Percentiles rank a stretch among this genome's conserved stretches.
phyloP scores from a whole-genome alignment of 2,329 filamentous ascomycete genomes.

The Xylariaceae sp. region DNA sequence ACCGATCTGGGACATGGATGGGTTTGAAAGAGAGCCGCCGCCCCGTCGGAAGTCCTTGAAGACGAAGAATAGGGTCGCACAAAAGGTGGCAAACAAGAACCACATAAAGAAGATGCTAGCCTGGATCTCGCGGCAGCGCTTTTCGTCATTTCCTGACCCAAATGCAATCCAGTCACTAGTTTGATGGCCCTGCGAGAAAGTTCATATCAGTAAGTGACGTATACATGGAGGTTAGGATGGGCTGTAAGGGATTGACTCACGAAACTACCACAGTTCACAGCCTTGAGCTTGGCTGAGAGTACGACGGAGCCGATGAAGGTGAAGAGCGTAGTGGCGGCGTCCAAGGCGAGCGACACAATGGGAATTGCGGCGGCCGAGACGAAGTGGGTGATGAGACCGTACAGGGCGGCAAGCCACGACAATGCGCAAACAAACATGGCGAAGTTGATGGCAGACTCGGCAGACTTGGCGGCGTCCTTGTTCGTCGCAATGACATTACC shows the following conservation, averaged over 20 bases:
- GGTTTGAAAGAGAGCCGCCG: slow-evolving; percentile 39
- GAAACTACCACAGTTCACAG: slow-evolving; percentile 61
- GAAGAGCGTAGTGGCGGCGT: slow-evolving; percentile 55
- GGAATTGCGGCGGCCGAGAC: slow-evolving; percentile 19
- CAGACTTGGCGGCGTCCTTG: slow-evolving; percentile 36
- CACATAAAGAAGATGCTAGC: slow-evolving; percentile 72
- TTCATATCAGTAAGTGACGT: neutral
- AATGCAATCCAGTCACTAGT: slow-evolving; percentile 55
- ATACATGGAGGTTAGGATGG: neutral
- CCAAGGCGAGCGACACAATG: slow-evolving; percentile 19
- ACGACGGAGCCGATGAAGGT: slow-evolving; percentile 68
- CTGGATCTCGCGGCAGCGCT: slow-evolving; percentile 72
- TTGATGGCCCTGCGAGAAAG: slow-evolving; percentile 33
- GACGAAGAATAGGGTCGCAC: slow-evolving; percentile 52
- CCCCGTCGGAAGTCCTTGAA: slow-evolving; percentile 49
- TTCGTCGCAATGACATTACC: slow-evolving; percentile 55
- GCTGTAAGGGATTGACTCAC: slow-evolving; percentile 34
- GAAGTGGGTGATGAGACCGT: slow-evolving; percentile 21
- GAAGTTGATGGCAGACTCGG: slow-evolving; percentile 52
- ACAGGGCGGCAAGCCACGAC: slow-evolving; percentile 61
- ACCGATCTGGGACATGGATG: slow-evolving; percentile 55
- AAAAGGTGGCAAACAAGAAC: slow-evolving; percentile 67
- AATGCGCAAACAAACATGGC: slow-evolving; percentile 67
- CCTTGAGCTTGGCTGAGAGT: slow-evolving; percentile 63
- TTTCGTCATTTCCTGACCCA: slow-evolving; percentile 53